Conservation (phyloP, 768 basidiomycete species). For the Fistulinella prunicolor region DNA sequence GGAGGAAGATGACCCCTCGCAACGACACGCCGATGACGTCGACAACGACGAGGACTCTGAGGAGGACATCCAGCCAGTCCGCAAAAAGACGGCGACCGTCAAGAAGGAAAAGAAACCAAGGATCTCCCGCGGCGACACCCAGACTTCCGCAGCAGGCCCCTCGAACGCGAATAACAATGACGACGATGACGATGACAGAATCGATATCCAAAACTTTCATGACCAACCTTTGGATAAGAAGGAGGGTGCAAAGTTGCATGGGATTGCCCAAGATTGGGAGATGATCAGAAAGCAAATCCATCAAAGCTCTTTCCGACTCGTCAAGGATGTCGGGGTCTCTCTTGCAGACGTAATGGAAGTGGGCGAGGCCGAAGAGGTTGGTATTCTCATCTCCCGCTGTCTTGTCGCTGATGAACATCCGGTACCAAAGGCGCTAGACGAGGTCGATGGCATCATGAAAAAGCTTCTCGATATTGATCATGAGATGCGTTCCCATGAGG, state of each 20-base stretch:
- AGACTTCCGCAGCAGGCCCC: conserved; percentile 21
- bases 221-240: conserved; percentile 63
- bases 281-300: conserved; percentile 49
- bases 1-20: conserved; percentile 46
- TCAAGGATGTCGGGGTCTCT: conserved; percentile 52
- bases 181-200: conserved; percentile 47
- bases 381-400: conserved; percentile 8
- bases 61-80: conserved; percentile 40
- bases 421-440: conserved; percentile 45
- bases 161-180: conserved; percentile 26
- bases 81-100: conserved; percentile 18
- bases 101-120: conserved; percentile 34
- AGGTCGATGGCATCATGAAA: conserved; percentile 67
- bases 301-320: conserved; percentile 39
- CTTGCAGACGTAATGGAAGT: conserved; percentile 62
- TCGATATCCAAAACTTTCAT: conserved; percentile 59
- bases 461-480: conserved; percentile 63
- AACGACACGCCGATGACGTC: conserved; percentile 42
- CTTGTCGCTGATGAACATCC: neutral
- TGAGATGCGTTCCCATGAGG: conserved; percentile 57
- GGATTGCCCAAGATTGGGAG: conserved; percentile 63
- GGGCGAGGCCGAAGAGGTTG: conserved; percentile 51
- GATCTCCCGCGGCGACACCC: conserved; percentile 21
- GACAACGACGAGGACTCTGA: conserved; percentile 32
- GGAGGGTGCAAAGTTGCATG: conserved; percentile 51